Conservation (phyloP, 371 early-diverging fungal species). For the Gilbertella persicaria region DNA sequence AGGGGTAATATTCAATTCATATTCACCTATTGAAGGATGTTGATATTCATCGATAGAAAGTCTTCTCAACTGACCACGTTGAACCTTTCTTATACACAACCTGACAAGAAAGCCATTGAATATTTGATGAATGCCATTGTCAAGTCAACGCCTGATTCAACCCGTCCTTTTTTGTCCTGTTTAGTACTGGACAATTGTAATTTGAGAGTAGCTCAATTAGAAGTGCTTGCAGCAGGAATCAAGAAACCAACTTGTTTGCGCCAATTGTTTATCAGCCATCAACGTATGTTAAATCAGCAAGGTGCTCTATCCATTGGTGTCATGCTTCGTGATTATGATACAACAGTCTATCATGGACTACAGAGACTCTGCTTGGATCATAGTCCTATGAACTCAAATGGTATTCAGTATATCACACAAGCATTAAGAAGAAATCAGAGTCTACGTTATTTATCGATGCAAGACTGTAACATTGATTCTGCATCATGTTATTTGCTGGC, state of each 20-base stretch:
- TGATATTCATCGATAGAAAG: conserved; percentile 10
- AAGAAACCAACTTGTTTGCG: conserved; percentile 49
- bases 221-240: conserved; percentile 55
- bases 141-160: neutral
- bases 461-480: conserved; percentile 62
- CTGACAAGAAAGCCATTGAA: conserved; percentile 58
- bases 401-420: conserved; percentile 65
- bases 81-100: conserved; percentile 35
- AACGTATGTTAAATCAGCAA: conserved; percentile 47
- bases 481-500: conserved; percentile 55
- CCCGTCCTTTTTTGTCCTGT: conserved; percentile 44
- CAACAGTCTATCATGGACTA: conserved; percentile 35
- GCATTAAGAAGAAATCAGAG: conserved; percentile 61
- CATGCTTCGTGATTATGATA: conserved; percentile 65
- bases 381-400: conserved; percentile 63
- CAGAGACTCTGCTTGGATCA: conserved; percentile 34
- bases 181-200: conserved; percentile 62
- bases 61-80: conserved; percentile 28
- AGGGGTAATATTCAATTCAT: conserved; percentile 42
- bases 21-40: neutral
- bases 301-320: conserved; percentile 66
- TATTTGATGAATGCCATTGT: conserved; percentile 58
- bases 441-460: conserved; percentile 47
- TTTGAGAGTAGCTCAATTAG: conserved; percentile 52
- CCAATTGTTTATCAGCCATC: conserved; percentile 29